Evolutionary conservation across 140 eudicot genomes (phyloP), one percentile per base, ranked within the genome.

Genomic region (Ambrosia hybrid): DNA sequence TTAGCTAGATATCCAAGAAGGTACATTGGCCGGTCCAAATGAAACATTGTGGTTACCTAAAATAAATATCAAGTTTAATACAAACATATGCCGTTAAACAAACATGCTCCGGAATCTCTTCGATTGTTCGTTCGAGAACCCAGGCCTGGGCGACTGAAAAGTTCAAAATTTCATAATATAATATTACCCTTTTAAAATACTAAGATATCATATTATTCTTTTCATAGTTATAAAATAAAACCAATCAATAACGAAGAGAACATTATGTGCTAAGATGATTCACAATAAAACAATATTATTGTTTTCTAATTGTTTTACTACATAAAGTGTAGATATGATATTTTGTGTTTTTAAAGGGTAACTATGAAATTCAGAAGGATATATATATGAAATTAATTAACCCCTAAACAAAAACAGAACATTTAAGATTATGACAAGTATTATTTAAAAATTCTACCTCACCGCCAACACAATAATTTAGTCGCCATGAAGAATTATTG

Each of bases 401-500:
- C 33, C 11, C 21, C 13, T 15, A 68, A 52, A 73, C 64, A 70
- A 14, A 68, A 77, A 39, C 33, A 57, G 46, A 48, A 6, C 37
- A 16, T 3, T 1, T 9, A 49, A 34, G 52, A 65, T 46, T 11
- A 4, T 33, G 34, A 74, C 26, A 77, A 71, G 57, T 46, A 38
- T 38, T 49, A 30, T 64, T 45, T 38, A 73, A 62, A 45, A 41
- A 46, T 57, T 67, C 43, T 89, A 91, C 97, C 97, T 91, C 97
- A 53, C 97, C 97, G 73, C 97, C 97, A 76, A 91, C 97, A 85
- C 97, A 91, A 76, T 91, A 91, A 76, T 91, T 91, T 60, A 91
- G 97, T 75, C 96, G 78, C 94, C 96, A 86, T 56, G 90, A 89
- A 68, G 96, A 82, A 72, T 91, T 91, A 66, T 83, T 91, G 84